Evolutionary conservation across 441 rosid species (phyloP).

Genomic region (Adansonia gregorii): DNA sequence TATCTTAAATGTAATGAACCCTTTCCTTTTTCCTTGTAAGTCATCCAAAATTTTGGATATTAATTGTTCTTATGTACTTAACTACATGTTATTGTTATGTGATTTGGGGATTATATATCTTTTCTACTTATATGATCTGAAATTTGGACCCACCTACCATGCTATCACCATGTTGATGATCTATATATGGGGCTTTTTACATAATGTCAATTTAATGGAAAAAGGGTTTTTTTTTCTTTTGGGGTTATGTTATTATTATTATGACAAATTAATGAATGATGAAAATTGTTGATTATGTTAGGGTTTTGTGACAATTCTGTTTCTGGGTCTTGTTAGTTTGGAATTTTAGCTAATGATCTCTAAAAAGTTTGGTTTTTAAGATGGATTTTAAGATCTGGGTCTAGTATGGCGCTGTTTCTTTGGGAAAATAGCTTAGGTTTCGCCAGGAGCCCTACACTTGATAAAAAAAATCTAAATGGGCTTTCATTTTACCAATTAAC

Average conservation of each 20-base stretch:
- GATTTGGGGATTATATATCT: constrained; percentile 4
- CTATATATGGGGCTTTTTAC: constrained; percentile 28
- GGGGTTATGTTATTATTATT: not conserved
- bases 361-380: constrained; percentile 16
- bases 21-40: constrained; percentile 8
- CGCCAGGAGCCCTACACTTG: not conserved
- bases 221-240: not conserved
- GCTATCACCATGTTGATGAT: constrained; percentile 24
- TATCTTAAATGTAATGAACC: constrained; percentile 10
- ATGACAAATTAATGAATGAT: constrained; percentile 4
- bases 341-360: constrained; percentile 41
- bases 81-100: constrained; percentile 4
- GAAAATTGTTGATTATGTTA: constrained; percentile 34
- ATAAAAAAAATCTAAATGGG: not conserved
- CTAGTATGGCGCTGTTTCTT: not conserved
- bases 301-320: constrained; percentile 39
- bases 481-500: not conserved
- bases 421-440: constrained; percentile 8
- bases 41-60: constrained; percentile 27
- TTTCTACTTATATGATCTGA: constrained; percentile 40
- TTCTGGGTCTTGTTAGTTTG: constrained; percentile 35
- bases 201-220: constrained; percentile 18
- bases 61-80: constrained; percentile 30
- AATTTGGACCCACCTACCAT: constrained; percentile 52
- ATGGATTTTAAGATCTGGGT: constrained; percentile 30